These are phyloP conservation scores for Corymbia citriodora DNA, from an alignment of 441 rosid species.

Conservation along the genomic window DNA sequence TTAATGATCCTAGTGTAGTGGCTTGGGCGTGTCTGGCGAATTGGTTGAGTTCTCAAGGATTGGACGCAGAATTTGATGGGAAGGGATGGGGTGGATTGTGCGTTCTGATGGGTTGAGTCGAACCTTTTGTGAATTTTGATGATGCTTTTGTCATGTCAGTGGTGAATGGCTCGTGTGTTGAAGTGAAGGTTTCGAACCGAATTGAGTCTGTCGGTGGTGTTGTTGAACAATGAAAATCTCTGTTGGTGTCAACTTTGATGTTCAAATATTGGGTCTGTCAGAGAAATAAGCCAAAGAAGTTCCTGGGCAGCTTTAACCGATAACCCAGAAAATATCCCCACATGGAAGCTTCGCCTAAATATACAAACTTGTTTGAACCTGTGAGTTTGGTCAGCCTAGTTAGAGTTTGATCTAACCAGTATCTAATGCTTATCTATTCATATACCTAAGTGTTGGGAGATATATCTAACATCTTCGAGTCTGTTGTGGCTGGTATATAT, in stretches of 20 bases:
- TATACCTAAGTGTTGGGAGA: background rate
- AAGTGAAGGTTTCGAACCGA: background rate
- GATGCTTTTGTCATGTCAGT: background rate
- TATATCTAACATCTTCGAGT: background rate
- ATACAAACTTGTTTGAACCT: background rate
- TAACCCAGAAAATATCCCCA: background rate
- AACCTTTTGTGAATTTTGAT: background rate
- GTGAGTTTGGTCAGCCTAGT: background rate
- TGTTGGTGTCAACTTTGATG: background rate
- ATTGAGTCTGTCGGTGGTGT: accelerated
- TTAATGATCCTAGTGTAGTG: background rate
- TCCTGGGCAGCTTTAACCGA: background rate
- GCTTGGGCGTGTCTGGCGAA: background rate
- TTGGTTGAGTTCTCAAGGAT: background rate
- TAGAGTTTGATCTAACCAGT: background rate
- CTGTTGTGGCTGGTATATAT: background rate
- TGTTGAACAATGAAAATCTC: background rate
- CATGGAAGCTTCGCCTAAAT: background rate
- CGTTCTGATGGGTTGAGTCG: background rate
- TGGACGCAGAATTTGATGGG: background rate
- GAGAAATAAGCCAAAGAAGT: background rate
- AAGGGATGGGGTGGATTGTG: background rate
- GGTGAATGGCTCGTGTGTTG: background rate
- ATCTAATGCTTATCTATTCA: background rate
- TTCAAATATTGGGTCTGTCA: background rate